phyloP scores from a whole-genome alignment of 345 rosid species.

The Brassica rapa region DNA sequence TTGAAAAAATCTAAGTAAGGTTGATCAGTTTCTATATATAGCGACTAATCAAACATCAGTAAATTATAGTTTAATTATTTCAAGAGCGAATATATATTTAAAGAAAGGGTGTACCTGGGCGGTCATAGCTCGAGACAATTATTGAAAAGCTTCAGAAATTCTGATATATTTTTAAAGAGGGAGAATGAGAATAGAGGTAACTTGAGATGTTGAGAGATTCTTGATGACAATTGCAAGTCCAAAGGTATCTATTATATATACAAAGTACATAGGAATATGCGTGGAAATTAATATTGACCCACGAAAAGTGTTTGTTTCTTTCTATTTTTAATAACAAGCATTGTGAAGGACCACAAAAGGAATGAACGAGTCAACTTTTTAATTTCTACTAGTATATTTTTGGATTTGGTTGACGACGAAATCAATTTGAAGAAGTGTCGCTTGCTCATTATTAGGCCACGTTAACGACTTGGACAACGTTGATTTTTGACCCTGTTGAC shows the following conservation, averaged over 20 bases:
- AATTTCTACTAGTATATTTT: not conserved
- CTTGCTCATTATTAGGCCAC: not conserved
- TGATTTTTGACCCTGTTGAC: conserved; percentile 14
- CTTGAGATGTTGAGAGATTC: conserved; percentile 9
- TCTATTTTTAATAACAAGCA: not conserved
- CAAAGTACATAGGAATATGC: not conserved
- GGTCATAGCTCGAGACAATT: conserved; percentile 25
- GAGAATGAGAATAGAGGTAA: not conserved
- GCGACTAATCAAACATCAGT: not conserved
- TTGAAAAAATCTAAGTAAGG: not conserved
- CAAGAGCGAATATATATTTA: not conserved
- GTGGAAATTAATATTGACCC: not conserved
- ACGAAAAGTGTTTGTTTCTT: not conserved
- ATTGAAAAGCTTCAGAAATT: conserved; percentile 13
- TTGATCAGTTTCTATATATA: not conserved
- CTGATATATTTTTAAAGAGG: not conserved
- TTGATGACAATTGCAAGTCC: conserved; percentile 16
- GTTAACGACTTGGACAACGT: conserved; percentile 8
- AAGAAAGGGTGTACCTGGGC: conserved; percentile 10
- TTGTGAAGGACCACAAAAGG: not conserved
- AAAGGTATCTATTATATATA: not conserved
- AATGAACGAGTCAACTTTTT: not conserved
- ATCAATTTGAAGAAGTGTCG: not conserved
- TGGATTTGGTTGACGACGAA: not conserved
- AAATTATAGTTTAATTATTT: not conserved